phyloP scores from a whole-genome alignment of 208 protist genomes.

The Wallacemonas sp. region DNA sequence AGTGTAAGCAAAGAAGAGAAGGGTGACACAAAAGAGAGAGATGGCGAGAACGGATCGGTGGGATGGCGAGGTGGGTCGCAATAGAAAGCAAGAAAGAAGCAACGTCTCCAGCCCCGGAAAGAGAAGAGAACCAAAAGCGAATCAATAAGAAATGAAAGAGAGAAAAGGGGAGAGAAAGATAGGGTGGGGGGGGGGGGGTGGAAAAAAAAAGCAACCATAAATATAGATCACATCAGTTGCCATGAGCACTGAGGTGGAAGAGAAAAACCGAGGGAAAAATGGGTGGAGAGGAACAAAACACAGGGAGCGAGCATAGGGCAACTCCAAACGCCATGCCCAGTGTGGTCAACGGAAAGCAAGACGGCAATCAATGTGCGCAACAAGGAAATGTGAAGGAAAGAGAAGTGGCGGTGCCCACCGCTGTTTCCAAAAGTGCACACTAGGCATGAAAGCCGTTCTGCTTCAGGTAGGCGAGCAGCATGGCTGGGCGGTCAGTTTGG shows the following conservation, averaged over 20 bases:
- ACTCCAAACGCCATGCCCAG: too few relatives aligned
- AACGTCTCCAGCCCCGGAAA: neutral
- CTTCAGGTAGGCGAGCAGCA: slow-evolving; percentile 51
- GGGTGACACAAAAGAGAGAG: too few relatives aligned
- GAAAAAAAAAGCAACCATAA: slow-evolving; percentile 5
- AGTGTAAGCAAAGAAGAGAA: too few relatives aligned
- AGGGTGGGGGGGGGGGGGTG: neutral
- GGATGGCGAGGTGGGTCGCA: neutral
- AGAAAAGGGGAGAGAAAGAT: slow-evolving; percentile 15
- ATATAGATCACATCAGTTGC: neutral
- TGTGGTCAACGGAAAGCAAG: too few relatives aligned
- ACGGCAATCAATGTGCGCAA: too few relatives aligned
- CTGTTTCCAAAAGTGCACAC: too few relatives aligned
- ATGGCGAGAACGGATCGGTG: too few relatives aligned
- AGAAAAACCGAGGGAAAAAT: neutral
- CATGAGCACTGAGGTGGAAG: neutral
- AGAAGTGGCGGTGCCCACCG: too few relatives aligned
- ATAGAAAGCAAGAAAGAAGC: slow-evolving; percentile 12
- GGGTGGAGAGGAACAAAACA: neutral
- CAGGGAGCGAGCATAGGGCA: too few relatives aligned
- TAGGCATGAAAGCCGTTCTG: slow-evolving; percentile 22
- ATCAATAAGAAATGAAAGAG: slow-evolving; percentile 11
- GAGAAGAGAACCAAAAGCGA: neutral
- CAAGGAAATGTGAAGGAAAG: too few relatives aligned
- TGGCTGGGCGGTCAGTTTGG: slow-evolving; percentile 59